Conservation (phyloP, 768 basidiomycete genomes). For the Boletus eberwhitei region DNA sequence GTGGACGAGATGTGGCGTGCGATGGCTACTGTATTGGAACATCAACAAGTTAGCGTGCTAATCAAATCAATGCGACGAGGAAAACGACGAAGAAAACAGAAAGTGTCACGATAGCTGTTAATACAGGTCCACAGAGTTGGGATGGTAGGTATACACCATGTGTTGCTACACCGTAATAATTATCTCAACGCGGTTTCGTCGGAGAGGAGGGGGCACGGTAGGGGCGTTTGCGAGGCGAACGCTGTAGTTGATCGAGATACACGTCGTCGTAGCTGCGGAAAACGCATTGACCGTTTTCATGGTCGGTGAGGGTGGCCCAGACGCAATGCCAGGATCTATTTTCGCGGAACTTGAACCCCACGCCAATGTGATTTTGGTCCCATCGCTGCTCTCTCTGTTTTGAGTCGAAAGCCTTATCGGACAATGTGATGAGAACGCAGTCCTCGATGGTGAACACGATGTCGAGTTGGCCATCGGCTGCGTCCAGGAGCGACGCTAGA, state of each 20-base stretch:
- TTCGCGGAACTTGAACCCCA: conserved; percentile 55
- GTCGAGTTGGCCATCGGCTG: conserved; percentile 29
- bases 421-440: conserved; percentile 51
- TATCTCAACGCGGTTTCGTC: conserved; percentile 20
- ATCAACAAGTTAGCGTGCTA: conserved; percentile 6
- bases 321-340: conserved; percentile 57
- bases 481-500: conserved; percentile 41
- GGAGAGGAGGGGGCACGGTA: conserved; percentile 22
- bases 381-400: conserved; percentile 32
- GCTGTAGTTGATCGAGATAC: conserved; percentile 47
- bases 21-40: conserved; percentile 6
- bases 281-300: conserved; percentile 43
- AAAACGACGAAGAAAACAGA: conserved; percentile 2
- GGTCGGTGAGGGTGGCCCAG: conserved; percentile 59
- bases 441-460: conserved; percentile 45
- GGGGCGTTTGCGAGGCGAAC: conserved; percentile 38
- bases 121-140: conserved; percentile 10
- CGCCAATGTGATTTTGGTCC: conserved; percentile 35
- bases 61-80: conserved; percentile 13
- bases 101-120: conserved; percentile 5
- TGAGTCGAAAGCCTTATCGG: conserved; percentile 56
- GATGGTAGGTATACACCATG: conserved; percentile 12
- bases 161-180: conserved; percentile 5
- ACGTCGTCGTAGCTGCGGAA: conserved; percentile 63
- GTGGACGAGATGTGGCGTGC: conserved; percentile 5